Base-by-base conservation (phyloP, 2,329 filamentous ascomycete genomes). In the Venturia pyrina region DNA sequence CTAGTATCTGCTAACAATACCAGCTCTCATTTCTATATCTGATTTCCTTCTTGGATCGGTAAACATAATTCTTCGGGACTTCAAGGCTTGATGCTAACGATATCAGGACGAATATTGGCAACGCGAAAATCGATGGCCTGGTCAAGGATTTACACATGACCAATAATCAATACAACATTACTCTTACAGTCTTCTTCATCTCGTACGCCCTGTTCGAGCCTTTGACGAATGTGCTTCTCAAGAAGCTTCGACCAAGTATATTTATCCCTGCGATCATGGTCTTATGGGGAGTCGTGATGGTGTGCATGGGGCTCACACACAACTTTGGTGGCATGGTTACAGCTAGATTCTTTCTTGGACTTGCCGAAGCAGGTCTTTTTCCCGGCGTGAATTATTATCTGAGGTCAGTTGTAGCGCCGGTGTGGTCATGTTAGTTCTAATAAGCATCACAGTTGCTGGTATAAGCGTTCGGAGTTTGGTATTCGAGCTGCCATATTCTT, bases 401-500 rank as follows among this genome's bases (percentile, higher is more conserved):
- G 0, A 89, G 87, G 0, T 93, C 0, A 28, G 21, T 17, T 15
- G 17, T 21, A 44, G 7, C 10, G 32, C 11, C 21, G 4, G 8
- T 13, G 21, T 61, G 2, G 40, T 67, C 73, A 0, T 91, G 90
- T 72, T 89, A 89, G 0, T 88, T 88, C 1, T 19, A 89, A 89
- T 70, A 93, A 91, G 75, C 92, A 92, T 72, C 82, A 95, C 0
- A 89, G 87, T 0, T 93, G 89, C 73, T 96, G 91, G 91, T 96
- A 95, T 71, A 88, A 85, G 72, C 82, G 90, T 44, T 84, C 82
- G 19, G 91, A 96, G 71, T 89, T 95, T 65, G 91, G 90, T 62
- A 82, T 91, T n/a, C 85, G 91, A 44, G 86, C 89, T 68, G 89
- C 90, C 17, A 85, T 92, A 66, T 93, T 95, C 79, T 96, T 95